phyloP scores from a whole-genome alignment of 208 protist genomes.

The Crithidia mellificae region DNA sequence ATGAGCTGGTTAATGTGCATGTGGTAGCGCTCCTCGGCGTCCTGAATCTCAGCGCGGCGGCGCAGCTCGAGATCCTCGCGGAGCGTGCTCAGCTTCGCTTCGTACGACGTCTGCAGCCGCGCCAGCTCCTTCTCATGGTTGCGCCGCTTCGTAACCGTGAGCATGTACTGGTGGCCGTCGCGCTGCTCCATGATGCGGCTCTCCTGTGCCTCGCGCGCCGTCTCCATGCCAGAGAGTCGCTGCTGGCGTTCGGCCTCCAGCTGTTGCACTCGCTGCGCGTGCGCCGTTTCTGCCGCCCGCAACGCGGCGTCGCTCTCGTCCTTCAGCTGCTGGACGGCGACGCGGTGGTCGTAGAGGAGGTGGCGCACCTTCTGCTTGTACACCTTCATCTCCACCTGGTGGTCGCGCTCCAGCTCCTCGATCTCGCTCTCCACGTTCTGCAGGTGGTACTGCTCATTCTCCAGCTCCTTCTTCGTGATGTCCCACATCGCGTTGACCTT shows the following conservation, averaged over 20 bases:
- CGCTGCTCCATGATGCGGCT: slow-evolving; percentile 82
- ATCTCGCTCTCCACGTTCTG: slow-evolving; percentile 92
- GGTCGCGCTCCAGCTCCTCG: slow-evolving; percentile 94
- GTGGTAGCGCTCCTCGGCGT: slow-evolving; percentile 96
- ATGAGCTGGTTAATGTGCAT: slow-evolving; percentile 96
- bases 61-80: slow-evolving; percentile 92
- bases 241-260: slow-evolving; percentile 68
- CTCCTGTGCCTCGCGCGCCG: slow-evolving; percentile 76
- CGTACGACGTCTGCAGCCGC: slow-evolving; percentile 84
- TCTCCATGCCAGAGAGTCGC: slow-evolving; percentile 56
- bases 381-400: slow-evolving; percentile 96
- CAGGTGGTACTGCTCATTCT: slow-evolving; percentile 69
- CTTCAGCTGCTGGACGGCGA: slow-evolving; percentile 89
- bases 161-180: slow-evolving; percentile 88
- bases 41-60: slow-evolving; percentile 92
- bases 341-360: slow-evolving; percentile 94
- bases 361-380: slow-evolving; percentile 98
- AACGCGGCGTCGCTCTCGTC: slow-evolving; percentile 88
- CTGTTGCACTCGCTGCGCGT: slow-evolving; percentile 76
- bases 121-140: slow-evolving; percentile 86
- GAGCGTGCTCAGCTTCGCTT: slow-evolving; percentile 88
- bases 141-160: slow-evolving; percentile 84
- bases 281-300: slow-evolving; percentile 77
- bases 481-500: slow-evolving; percentile 94
- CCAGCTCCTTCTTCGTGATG: slow-evolving; percentile 92